A percentile compares a stretch with the other conserved stretches of the same genome.
phyloP scores from a whole-genome alignment of 352 stramenopile genomes.

The Globisporangium solare region DNA sequence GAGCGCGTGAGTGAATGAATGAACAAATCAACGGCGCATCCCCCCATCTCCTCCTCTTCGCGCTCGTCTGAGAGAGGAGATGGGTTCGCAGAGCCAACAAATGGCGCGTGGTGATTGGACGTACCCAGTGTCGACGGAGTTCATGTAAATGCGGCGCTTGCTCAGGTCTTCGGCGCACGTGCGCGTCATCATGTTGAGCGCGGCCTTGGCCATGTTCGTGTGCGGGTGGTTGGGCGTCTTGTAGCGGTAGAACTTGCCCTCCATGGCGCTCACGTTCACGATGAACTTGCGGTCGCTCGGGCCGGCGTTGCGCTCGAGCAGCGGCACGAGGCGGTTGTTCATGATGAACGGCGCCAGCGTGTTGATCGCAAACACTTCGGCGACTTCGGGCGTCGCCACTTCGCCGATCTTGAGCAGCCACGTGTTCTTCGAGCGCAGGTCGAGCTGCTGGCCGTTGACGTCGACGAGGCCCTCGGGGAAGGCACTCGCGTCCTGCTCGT shows the following conservation, averaged over 20 bases:
- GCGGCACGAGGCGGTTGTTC: conserved; percentile 90
- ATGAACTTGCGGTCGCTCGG: conserved; percentile 86
- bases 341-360: conserved; percentile 96
- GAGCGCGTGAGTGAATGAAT: conserved; percentile 4
- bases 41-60: neutral
- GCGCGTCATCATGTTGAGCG: conserved; percentile 98
- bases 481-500: conserved; percentile 45
- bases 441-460: conserved; percentile 95
- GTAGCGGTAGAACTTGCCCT: conserved; percentile 97
- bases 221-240: conserved; percentile 97
- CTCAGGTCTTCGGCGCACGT: conserved; percentile 94
- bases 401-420: conserved; percentile 95
- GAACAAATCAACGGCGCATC: conserved; percentile 3
- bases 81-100: neutral
- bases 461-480: conserved; percentile 86
- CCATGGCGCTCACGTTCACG: conserved; percentile 97
- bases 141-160: conserved; percentile 96
- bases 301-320: conserved; percentile 69
- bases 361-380: conserved; percentile 93
- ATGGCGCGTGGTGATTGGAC: conserved; percentile 10
- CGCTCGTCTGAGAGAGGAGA: conserved; percentile 7
- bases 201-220: conserved; percentile 98
- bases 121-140: conserved; percentile 95
- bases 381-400: conserved; percentile 82
- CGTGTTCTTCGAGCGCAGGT: conserved; percentile 92